Evolutionary conservation across 352 stramenopile genomes (phyloP).

Genomic region (Phytophthora capsici): DNA sequence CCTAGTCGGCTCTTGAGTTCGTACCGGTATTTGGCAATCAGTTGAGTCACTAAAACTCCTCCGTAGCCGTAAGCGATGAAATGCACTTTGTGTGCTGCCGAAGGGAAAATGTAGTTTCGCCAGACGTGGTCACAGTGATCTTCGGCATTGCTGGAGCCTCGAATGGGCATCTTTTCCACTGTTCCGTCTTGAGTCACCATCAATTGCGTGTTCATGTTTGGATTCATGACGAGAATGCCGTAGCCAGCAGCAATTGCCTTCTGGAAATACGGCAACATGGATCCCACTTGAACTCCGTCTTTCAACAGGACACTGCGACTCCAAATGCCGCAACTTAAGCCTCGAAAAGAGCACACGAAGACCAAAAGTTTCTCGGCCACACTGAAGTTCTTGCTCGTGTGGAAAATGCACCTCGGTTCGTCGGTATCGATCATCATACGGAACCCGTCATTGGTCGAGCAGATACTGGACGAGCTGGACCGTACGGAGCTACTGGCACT

Average conservation of each 20-base stretch:
- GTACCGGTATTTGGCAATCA: slow-evolving; percentile 83
- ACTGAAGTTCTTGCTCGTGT: slow-evolving; percentile 79
- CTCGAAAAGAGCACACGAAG: slow-evolving; percentile 83
- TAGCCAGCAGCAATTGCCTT: slow-evolving; percentile 77
- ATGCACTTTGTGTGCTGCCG: slow-evolving; percentile 84
- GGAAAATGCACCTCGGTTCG: slow-evolving; percentile 82
- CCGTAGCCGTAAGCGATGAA: slow-evolving; percentile 91
- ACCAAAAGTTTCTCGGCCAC: slow-evolving; percentile 82
- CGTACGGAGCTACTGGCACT: slow-evolving; percentile 50
- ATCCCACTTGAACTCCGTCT: slow-evolving; percentile 88
- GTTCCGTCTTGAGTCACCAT: slow-evolving; percentile 67
- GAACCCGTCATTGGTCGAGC: slow-evolving; percentile 81
- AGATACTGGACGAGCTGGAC: slow-evolving; percentile 82
- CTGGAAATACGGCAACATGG: slow-evolving; percentile 90
- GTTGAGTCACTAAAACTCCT: slow-evolving; percentile 74
- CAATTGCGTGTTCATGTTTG: slow-evolving; percentile 90
- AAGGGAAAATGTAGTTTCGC: slow-evolving; percentile 87
- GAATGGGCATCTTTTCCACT: slow-evolving; percentile 82
- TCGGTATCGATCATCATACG: slow-evolving; percentile 85
- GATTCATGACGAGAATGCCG: slow-evolving; percentile 89
- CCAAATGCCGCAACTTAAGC: slow-evolving; percentile 89
- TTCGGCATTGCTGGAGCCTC: slow-evolving; percentile 82
- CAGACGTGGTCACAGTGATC: slow-evolving; percentile 91
- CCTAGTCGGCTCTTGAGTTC: slow-evolving; percentile 83
- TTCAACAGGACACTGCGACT: slow-evolving; percentile 84